These are phyloP conservation scores for Calonectria honghensis DNA, from an alignment of 2,329 filamentous ascomycete genomes.

Conservation along the genomic window DNA sequence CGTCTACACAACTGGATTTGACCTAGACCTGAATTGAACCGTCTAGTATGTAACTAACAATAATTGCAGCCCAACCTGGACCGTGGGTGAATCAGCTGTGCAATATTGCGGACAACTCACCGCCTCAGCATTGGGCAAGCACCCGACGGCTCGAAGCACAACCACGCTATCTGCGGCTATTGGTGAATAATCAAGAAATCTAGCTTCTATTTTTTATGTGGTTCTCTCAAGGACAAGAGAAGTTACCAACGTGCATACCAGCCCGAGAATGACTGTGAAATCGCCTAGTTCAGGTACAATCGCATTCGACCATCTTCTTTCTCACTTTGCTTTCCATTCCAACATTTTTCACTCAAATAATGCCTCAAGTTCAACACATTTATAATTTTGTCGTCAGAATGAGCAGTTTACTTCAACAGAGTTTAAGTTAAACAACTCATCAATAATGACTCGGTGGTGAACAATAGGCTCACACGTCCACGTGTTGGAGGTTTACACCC, in stretches of 20 bases:
- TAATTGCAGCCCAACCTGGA: not conserved
- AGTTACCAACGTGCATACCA: too few species aligned
- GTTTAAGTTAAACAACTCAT: conserved; percentile 12
- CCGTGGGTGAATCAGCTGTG: not conserved
- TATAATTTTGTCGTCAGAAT: not conserved
- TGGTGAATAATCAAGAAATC: not conserved
- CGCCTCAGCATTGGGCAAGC: not conserved
- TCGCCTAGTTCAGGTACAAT: not conserved
- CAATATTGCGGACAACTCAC: not conserved
- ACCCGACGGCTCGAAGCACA: not conserved
- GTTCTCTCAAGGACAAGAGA: not conserved
- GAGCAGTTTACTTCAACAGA: not conserved
- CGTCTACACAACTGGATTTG: too few species aligned
- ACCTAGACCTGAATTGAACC: not conserved
- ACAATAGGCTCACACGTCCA: not conserved
- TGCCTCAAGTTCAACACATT: not conserved
- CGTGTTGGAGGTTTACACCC: not conserved
- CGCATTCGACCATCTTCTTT: not conserved
- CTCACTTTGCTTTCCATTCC: too few species aligned
- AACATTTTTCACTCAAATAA: not conserved
- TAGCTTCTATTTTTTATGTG: too few species aligned
- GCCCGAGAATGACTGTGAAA: too few species aligned
- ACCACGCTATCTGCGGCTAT: not conserved
- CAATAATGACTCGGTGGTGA: conserved; percentile 5
- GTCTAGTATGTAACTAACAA: too few species aligned